These are phyloP conservation scores for Botryobasidium botryosum DNA, from an alignment of 768 basidiomycete genomes.

Conservation along the genomic window DNA sequence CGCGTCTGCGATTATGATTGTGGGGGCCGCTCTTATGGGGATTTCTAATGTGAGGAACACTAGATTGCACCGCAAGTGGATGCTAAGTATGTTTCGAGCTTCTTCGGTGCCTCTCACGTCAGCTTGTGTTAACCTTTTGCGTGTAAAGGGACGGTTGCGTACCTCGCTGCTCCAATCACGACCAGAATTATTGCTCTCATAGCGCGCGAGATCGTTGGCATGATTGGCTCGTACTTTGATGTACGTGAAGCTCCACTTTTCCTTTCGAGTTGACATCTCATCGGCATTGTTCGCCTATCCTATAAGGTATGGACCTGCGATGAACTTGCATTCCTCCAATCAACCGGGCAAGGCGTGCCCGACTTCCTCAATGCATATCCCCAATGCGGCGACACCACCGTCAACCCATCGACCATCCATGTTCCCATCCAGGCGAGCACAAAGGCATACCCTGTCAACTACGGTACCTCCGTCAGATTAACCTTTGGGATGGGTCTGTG, in stretches of 20 bases:
- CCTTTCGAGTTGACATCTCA: neutral
- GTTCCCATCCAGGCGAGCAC: slow-evolving; percentile 1
- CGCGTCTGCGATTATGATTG: slow-evolving; percentile 1
- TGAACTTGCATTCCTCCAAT: slow-evolving; percentile 3
- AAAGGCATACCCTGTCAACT: slow-evolving; percentile 3
- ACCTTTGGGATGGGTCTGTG: slow-evolving; percentile 8
- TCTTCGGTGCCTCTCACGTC: neutral
- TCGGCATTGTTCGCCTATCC: neutral
- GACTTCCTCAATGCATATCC: neutral
- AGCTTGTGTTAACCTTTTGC: neutral
- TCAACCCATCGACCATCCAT: neutral
- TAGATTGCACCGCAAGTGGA: slow-evolving; percentile 9
- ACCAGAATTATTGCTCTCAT: slow-evolving; percentile 1
- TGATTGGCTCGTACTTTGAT: slow-evolving; percentile 4
- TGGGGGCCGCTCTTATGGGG: neutral
- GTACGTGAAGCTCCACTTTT: neutral
- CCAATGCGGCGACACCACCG: neutral
- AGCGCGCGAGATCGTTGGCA: slow-evolving; percentile 1
- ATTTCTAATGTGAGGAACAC: slow-evolving; percentile 2
- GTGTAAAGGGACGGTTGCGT: slow-evolving; percentile 2
- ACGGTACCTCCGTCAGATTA: neutral
- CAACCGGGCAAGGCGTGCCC: slow-evolving; percentile 2
- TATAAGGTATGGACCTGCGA: slow-evolving; percentile 4
- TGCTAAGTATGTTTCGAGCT: slow-evolving; percentile 2
- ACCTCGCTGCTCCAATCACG: slow-evolving; percentile 1